phyloP scores from a whole-genome alignment of 2,329 filamentous ascomycete genomes.

The Trichothecium roseum region DNA sequence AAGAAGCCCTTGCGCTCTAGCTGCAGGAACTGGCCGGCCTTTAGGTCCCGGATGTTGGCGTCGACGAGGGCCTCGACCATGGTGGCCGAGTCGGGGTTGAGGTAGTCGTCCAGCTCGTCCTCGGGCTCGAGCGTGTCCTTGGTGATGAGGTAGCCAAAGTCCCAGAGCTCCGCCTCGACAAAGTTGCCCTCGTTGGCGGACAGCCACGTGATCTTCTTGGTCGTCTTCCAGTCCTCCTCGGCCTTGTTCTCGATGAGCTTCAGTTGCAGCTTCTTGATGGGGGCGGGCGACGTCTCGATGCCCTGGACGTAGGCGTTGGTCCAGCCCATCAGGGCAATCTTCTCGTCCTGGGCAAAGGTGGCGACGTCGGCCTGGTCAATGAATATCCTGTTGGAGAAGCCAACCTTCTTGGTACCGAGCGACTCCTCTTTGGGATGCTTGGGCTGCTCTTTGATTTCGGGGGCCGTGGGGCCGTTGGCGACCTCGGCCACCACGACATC shows the following conservation, averaged over 20 bases:
- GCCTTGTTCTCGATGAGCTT: conserved; percentile 61
- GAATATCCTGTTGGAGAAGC: conserved; percentile 63
- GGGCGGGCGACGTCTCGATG: conserved; percentile 34
- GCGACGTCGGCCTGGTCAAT: conserved; percentile 82
- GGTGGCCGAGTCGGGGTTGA: conserved; percentile 67
- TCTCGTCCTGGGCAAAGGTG: conserved; percentile 72
- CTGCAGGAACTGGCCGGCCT: conserved; percentile 87
- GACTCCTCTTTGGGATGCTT: conserved; percentile 84
- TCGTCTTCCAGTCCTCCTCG: conserved; percentile 87
- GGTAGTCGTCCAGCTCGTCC: conserved; percentile 72
- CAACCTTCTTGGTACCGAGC: conserved; percentile 77
- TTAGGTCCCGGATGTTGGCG: conserved; percentile 65
- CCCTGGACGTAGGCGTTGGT: conserved; percentile 75
- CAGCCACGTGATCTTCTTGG: conserved; percentile 96
- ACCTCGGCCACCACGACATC: conserved; percentile 62
- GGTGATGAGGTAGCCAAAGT: conserved; percentile 90
- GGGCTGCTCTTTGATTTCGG: conserved; percentile 63
- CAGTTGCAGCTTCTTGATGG: conserved; percentile 61
- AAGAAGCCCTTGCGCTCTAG: conserved; percentile 91
- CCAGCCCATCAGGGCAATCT: conserved; percentile 96
- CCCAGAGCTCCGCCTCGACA: conserved; percentile 74
- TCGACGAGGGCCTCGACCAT: conserved; percentile 70
- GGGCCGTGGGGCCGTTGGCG: conserved; percentile 59
- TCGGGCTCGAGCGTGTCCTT: conserved; percentile 91
- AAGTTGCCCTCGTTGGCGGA: conserved; percentile 68